These are phyloP conservation scores for Acanthamoeba polyphaga DNA, from an alignment of 208 protist species.

Conservation along the genomic window DNA sequence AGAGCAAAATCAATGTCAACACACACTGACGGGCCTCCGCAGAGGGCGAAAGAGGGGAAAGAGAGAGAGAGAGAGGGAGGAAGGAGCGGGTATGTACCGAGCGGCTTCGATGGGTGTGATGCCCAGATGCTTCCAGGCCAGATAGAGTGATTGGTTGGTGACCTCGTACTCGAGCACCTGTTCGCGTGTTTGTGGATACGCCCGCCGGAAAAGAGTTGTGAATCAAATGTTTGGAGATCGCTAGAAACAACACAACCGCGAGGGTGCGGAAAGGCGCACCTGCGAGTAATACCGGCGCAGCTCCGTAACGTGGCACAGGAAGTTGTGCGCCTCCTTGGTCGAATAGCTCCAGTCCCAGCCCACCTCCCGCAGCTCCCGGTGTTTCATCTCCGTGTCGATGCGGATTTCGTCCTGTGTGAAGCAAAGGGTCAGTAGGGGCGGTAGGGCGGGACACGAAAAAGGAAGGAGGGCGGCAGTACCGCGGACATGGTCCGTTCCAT, in stretches of 20 bases:
- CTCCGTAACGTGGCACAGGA: conserved; percentile 58
- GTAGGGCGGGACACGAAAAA: neutral
- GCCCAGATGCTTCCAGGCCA: conserved; percentile 64
- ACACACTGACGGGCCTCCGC: too few species aligned
- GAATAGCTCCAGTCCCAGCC: conserved; percentile 70
- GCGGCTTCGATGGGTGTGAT: conserved; percentile 48
- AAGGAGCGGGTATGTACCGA: neutral
- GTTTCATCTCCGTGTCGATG: conserved; percentile 40
- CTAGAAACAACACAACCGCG: neutral
- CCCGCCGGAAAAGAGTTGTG: neutral
- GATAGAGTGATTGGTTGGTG: conserved; percentile 52
- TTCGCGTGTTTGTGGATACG: neutral
- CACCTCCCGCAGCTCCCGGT: conserved; percentile 47
- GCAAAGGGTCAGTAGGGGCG: too few species aligned
- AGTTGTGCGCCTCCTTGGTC: conserved; percentile 59
- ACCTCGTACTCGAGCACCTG: conserved; percentile 60
- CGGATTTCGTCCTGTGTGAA: neutral
- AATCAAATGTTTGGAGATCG: neutral
- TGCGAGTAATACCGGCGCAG: conserved; percentile 64
- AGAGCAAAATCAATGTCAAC: neutral
- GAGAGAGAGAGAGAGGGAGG: neutral
- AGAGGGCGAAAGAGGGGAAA: too few species aligned
- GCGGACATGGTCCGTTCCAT: neutral
- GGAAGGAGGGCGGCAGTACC: neutral
- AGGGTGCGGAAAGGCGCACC: neutral